phyloP scores from a whole-genome alignment of 768 basidiomycete species.

The Leucocoprinus leucothites region DNA sequence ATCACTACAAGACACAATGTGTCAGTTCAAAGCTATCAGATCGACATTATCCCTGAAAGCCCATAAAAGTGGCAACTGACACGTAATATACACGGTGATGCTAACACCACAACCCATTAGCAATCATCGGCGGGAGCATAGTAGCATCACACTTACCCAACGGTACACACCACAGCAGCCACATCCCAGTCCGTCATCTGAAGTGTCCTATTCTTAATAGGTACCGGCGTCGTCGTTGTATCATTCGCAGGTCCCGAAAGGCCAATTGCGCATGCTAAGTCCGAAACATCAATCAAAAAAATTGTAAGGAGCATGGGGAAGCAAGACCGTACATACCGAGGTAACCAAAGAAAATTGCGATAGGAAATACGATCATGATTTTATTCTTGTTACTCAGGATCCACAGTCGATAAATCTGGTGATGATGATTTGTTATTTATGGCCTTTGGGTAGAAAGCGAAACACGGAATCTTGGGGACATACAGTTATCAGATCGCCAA shows the following conservation, averaged over 20 bases:
- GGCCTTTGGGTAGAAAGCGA: too few relatives aligned
- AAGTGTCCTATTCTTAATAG: not conserved
- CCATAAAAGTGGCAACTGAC: not conserved
- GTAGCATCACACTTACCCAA: not conserved
- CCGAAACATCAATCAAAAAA: too few relatives aligned
- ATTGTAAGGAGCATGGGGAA: too few relatives aligned
- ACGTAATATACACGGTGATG: not conserved
- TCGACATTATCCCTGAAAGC: too few relatives aligned
- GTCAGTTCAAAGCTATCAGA: not conserved
- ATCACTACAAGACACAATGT: not conserved
- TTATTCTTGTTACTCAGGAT: not conserved
- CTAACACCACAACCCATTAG: not conserved
- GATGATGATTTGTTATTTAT: too few relatives aligned
- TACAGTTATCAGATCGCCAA: not conserved
- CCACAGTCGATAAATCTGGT: slow-evolving; percentile 3
- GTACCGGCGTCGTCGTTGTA: not conserved
- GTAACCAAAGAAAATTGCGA: not conserved
- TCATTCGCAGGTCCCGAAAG: not conserved
- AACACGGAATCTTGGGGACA: not conserved
- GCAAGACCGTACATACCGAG: not conserved
- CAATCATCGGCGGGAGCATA: not conserved
- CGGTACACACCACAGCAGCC: not conserved
- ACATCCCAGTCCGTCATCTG: not conserved
- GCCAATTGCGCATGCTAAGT: not conserved
- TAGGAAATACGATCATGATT: not conserved